phyloP scores from a whole-genome alignment of 805 yeast species.

The Yarrowia sp. region DNA sequence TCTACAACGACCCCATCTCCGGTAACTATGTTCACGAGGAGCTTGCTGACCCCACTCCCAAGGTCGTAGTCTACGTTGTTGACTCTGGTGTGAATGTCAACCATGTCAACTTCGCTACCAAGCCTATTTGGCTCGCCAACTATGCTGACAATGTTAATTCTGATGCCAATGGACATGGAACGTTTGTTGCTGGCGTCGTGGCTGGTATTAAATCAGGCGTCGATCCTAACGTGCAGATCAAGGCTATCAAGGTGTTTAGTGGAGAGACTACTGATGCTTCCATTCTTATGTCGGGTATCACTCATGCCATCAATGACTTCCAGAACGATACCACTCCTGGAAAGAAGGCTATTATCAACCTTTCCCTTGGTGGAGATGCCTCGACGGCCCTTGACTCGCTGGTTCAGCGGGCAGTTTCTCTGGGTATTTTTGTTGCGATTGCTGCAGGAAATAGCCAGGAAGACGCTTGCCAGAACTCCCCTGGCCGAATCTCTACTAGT shows the following conservation, averaged over 20 bases:
- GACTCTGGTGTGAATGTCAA: conserved; percentile 85
- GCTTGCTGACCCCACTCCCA: conserved; percentile 53
- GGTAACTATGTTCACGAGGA: conserved; percentile 3
- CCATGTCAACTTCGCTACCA: conserved; percentile 80
- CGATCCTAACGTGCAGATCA: conserved; percentile 63
- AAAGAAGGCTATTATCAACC: conserved; percentile 59
- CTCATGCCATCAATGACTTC: conserved; percentile 13
- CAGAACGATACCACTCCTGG: conserved; percentile 51
- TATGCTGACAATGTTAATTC: conserved; percentile 73
- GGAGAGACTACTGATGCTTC: conserved; percentile 45
- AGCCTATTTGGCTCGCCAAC: conserved; percentile 88
- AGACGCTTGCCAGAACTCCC: conserved; percentile 18
- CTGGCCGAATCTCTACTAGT: not conserved
- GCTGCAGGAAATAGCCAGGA: conserved; percentile 19
- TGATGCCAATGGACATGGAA: conserved; percentile 94
- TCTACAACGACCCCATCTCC: not conserved
- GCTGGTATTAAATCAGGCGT: conserved; percentile 53
- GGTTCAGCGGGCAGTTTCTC: conserved; percentile 84
- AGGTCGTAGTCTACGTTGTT: conserved; percentile 66
- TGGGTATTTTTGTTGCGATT: conserved; percentile 67
- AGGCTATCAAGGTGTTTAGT: conserved; percentile 65
- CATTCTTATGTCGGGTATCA: not conserved
- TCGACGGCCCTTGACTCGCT: conserved; percentile 86
- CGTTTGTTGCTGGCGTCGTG: conserved; percentile 93
- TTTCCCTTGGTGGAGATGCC: conserved; percentile 94